Conservation (phyloP, 148 eudicot genomes). For the Nepenthes mirabilis region DNA sequence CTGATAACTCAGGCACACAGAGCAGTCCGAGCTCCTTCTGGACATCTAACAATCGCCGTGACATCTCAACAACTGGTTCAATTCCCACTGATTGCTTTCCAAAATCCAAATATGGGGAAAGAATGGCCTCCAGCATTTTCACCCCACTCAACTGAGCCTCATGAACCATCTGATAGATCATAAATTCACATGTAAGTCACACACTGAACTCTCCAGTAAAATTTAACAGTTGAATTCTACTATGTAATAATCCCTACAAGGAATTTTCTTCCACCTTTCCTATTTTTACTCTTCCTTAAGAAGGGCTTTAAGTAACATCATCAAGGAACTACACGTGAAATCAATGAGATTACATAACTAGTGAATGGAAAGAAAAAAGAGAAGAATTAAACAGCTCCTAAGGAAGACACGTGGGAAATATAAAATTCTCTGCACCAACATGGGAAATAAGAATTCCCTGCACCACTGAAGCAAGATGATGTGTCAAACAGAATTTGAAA, state of each 20-base stretch:
- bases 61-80: constrained; percentile 41
- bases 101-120: constrained; percentile 29
- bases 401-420: too few relatives aligned
- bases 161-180: constrained; percentile 37
- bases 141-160: constrained; percentile 63
- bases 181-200: constrained; percentile 5
- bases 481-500: neutral
- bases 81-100: constrained; percentile 26
- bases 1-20: constrained; percentile 39
- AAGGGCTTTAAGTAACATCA: neutral
- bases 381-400: neutral
- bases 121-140: constrained; percentile 45
- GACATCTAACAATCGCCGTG: constrained; percentile 37
- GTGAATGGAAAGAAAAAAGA: neutral
- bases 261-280: too few relatives aligned
- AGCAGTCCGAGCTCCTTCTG: constrained; percentile 73
- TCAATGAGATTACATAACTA: neutral
- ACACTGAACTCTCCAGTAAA: neutral
- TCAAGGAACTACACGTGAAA: too few relatives aligned
- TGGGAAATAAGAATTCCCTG: neutral
- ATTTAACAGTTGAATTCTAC: neutral
- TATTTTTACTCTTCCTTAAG: neutral
- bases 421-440: neutral
- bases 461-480: neutral
- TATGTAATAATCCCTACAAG: neutral